phyloP scores from a whole-genome alignment of 2,329 filamentous ascomycete genomes.

The Trichophyton mentagrophytes region DNA sequence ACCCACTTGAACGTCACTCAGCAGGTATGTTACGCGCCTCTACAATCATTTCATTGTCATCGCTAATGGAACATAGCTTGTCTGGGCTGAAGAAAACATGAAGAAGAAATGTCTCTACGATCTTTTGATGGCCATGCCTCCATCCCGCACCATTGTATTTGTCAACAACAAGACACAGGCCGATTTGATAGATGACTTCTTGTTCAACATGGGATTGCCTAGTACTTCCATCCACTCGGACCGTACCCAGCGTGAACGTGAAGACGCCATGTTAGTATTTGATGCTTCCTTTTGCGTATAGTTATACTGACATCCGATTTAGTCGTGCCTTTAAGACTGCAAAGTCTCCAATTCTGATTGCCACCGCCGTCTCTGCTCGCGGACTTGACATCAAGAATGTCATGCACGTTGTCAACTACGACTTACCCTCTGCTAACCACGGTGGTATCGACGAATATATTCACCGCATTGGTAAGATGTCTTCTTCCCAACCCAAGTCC shows the following conservation, averaged over 20 bases:
- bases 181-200: conserved; percentile 74
- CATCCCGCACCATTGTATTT: conserved; percentile 76
- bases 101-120: conserved; percentile 64
- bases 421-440: conserved; percentile 59
- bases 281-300: neutral
- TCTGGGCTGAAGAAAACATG: conserved; percentile 50
- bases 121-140: conserved; percentile 55
- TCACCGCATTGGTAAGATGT: conserved; percentile 70
- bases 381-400: conserved; percentile 82
- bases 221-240: conserved; percentile 80
- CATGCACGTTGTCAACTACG: conserved; percentile 86
- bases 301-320: conserved; percentile 12
- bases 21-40: conserved; percentile 27
- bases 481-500: neutral
- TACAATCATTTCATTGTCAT: neutral
- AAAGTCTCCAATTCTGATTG: conserved; percentile 63
- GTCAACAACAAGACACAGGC: conserved; percentile 68
- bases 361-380: conserved; percentile 75
- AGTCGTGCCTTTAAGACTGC: conserved; percentile 66
- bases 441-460: conserved; percentile 91
- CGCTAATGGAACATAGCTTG: conserved; percentile 32
- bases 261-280: conserved; percentile 61
- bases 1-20: conserved; percentile 75
- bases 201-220: conserved; percentile 69
- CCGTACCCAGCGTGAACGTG: conserved; percentile 79